Evolutionary conservation across 1,284 basidiomycete genomes (phyloP).

Genomic region (Moniliella sp.): DNA sequence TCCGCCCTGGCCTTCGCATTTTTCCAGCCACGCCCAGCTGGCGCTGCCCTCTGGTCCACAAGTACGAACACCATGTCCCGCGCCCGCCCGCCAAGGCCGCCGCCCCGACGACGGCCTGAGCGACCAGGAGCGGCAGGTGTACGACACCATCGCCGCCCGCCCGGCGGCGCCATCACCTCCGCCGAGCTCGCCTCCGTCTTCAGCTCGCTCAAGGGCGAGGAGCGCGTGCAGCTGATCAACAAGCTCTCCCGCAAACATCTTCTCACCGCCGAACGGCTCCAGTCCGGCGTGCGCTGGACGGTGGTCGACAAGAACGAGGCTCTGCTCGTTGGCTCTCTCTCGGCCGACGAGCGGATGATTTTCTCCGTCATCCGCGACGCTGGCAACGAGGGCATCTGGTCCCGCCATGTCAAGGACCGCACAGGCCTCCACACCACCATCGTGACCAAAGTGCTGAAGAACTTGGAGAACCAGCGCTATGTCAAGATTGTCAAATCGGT

Average conservation of each 20-base stretch:
- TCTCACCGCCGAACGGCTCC: conserved; percentile 7
- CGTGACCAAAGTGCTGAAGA: conserved; percentile 63
- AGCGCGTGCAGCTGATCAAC: conserved; percentile 19
- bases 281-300: conserved; percentile 3
- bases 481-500: conserved; percentile 74
- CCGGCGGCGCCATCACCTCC: neutral
- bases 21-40: too few species aligned
- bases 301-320: conserved; percentile 1
- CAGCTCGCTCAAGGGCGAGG: conserved; percentile 6
- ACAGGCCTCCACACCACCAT: conserved; percentile 72
- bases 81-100: too few species aligned
- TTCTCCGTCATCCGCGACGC: conserved; percentile 29
- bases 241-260: conserved; percentile 11
- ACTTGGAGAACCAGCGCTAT: conserved; percentile 56
- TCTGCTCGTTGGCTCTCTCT: conserved; percentile 14
- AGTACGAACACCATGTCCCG: too few species aligned
- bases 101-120: too few species aligned
- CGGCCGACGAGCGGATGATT: conserved; percentile 23
- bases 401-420: conserved; percentile 64
- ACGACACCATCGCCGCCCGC: neutral
- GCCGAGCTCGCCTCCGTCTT: neutral
- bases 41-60: too few species aligned
- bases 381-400: conserved; percentile 48
- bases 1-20: too few species aligned
- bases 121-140: conserved; percentile 1